These are phyloP conservation scores for Zizania latifolia DNA, from an alignment of 176 grass and related monocot genomes.

Conservation along the genomic window DNA sequence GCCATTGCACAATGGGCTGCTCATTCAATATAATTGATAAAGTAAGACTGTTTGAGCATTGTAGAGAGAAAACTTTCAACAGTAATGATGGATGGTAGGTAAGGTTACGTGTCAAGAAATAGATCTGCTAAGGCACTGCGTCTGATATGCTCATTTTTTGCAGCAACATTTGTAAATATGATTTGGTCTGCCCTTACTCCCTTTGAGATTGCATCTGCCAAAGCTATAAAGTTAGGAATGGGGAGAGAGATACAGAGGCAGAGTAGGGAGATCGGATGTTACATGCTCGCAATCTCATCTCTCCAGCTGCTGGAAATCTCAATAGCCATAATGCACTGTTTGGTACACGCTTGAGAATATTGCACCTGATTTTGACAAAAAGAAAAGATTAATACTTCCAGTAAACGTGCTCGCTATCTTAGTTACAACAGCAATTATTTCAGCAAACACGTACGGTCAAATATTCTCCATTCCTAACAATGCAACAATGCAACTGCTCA, in stretches of 20 bases:
- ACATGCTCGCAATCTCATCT: slow-evolving; percentile 24
- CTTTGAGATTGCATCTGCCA: slow-evolving; percentile 3
- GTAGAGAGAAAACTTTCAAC: neutral
- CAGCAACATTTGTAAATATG: slow-evolving; percentile 78
- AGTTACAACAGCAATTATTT: neutral
- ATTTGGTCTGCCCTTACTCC: slow-evolving; percentile 46
- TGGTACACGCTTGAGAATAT: slow-evolving; percentile 73
- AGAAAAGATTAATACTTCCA: neutral
- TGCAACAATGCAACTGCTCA: neutral
- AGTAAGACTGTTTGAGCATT: neutral
- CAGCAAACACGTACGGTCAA: neutral
- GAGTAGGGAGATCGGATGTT: neutral
- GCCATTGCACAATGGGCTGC: slow-evolving; percentile 72
- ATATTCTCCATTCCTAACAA: neutral
- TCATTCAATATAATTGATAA: neutral
- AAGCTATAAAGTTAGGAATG: neutral
- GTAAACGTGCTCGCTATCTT: neutral
- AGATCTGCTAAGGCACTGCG: slow-evolving; percentile 78
- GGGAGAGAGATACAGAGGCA: neutral
- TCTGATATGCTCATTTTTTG: slow-evolving; percentile 78
- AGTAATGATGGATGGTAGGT: neutral
- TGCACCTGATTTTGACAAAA: slow-evolving; percentile 50
- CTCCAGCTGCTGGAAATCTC: slow-evolving; percentile 73
- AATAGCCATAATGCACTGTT: slow-evolving; percentile 81
- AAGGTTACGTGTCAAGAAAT: slow-evolving; percentile 70